Percentiles rank a stretch among this genome's conserved stretches.
Evolutionary conservation across 495 filamentous ascomycete genomes (phyloP).

Genomic region (Clohesyomyces aquaticus): DNA sequence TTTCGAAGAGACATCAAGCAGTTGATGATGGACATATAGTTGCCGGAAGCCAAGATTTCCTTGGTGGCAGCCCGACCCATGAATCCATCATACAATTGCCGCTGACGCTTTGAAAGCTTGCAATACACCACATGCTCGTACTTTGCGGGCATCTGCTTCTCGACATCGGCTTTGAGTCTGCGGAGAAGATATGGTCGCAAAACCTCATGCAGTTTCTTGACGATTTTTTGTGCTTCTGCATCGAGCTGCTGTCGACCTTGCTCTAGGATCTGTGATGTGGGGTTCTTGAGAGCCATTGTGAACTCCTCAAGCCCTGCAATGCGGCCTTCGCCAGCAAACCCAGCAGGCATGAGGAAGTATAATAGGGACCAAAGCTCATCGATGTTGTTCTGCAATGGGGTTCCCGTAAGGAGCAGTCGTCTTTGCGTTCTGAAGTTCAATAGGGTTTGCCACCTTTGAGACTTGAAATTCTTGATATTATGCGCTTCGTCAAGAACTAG

Average conservation of each 20-base stretch:
- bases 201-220: slow-evolving; percentile 89
- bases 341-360: slow-evolving; percentile 92
- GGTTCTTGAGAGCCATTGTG: slow-evolving; percentile 88
- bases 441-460: slow-evolving; percentile 92
- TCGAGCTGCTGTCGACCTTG: slow-evolving; percentile 92
- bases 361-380: slow-evolving; percentile 96
- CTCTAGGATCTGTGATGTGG: slow-evolving; percentile 92
- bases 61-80: slow-evolving; percentile 91
- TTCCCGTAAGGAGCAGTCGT: slow-evolving; percentile 88
- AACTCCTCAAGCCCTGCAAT: slow-evolving; percentile 92
- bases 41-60: slow-evolving; percentile 87
- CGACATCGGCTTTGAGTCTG: slow-evolving; percentile 93
- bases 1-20: slow-evolving; percentile 97
- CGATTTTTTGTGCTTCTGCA: slow-evolving; percentile 83
- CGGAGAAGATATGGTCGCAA: slow-evolving; percentile 91
- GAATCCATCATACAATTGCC: slow-evolving; percentile 95
- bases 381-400: slow-evolving; percentile 94
- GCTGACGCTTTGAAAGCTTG: slow-evolving; percentile 88
- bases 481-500: slow-evolving; percentile 98
- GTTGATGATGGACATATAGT: slow-evolving; percentile 97
- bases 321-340: slow-evolving; percentile 74
- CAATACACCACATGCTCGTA: slow-evolving; percentile 97
- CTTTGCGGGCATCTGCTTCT: slow-evolving; percentile 99
- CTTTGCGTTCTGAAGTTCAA: slow-evolving; percentile 88
- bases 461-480: slow-evolving; percentile 99